Conservation (phyloP, 2,329 filamentous ascomycete genomes). For the Paecilomyces formosus region DNA sequence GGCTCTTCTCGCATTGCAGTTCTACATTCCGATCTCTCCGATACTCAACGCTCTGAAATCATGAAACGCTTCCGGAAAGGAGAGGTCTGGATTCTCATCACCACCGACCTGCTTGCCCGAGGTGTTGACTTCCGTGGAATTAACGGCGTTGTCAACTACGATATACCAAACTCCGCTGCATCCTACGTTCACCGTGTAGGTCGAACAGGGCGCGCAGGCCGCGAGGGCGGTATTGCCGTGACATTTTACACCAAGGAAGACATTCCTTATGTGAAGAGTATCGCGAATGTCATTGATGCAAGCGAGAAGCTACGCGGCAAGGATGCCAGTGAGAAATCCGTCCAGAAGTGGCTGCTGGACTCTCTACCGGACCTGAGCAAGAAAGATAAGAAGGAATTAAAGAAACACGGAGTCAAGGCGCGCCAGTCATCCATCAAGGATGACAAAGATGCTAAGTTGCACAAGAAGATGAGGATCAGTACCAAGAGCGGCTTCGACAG, state of each 20-base stretch:
- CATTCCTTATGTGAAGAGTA: slow-evolving; percentile 78
- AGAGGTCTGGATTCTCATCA: slow-evolving; percentile 94
- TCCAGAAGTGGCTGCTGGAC: slow-evolving; percentile 83
- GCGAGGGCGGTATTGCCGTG: slow-evolving; percentile 79
- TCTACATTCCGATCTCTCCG: slow-evolving; percentile 78
- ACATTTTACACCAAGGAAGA: slow-evolving; percentile 96
- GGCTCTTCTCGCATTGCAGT: slow-evolving; percentile 79
- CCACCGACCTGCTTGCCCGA: slow-evolving; percentile 84
- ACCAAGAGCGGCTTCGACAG: slow-evolving; percentile 45
- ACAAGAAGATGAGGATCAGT: slow-evolving; percentile 62
- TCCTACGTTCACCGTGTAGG: slow-evolving; percentile 91
- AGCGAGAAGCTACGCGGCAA: slow-evolving; percentile 62
- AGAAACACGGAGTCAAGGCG: slow-evolving; percentile 71
- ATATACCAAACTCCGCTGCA: slow-evolving; percentile 84
- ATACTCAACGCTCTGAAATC: slow-evolving; percentile 65
- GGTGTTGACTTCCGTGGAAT: slow-evolving; percentile 93
- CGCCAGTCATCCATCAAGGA: slow-evolving; percentile 44
- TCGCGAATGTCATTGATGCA: slow-evolving; percentile 84
- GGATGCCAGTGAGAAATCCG: slow-evolving; percentile 46
- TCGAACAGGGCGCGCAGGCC: slow-evolving; percentile 79
- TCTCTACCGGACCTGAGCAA: slow-evolving; percentile 78
- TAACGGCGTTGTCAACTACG: slow-evolving; percentile 95
- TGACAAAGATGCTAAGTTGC: slow-evolving; percentile 28
- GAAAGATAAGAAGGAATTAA: slow-evolving; percentile 74
- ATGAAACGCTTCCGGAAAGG: slow-evolving; percentile 87